A percentile compares a stretch with the other conserved stretches of the same genome.
These are phyloP conservation scores for Trichoderma citrinoviride DNA, from an alignment of 2,329 filamentous ascomycete species.

Conservation along the genomic window DNA sequence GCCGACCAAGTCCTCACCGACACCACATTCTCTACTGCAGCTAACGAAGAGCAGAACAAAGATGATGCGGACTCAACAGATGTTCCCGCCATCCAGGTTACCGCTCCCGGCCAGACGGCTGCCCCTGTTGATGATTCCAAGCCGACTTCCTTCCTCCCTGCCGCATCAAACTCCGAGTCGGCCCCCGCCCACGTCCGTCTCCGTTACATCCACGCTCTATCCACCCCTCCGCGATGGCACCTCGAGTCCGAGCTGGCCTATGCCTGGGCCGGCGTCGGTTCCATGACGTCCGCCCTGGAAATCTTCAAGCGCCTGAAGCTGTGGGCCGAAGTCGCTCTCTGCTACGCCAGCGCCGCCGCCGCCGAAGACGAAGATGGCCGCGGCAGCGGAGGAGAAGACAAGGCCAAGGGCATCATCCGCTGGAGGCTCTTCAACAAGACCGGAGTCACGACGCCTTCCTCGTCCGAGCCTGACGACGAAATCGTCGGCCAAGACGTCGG, in stretches of 20 bases:
- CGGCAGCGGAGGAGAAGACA: conserved; percentile 66
- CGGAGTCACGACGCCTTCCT: conserved; percentile 28
- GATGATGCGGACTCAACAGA: conserved; percentile 31
- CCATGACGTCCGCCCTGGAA: conserved; percentile 83
- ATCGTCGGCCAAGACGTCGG: conserved; percentile 51
- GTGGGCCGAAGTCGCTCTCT: conserved; percentile 93
- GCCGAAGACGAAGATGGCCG: conserved; percentile 58
- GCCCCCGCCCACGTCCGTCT: conserved; percentile 75
- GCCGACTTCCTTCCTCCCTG: conserved; percentile 77
- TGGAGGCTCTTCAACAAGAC: conserved; percentile 74
- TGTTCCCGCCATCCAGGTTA: conserved; percentile 48
- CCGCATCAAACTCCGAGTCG: conserved; percentile 70
- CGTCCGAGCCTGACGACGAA: conserved; percentile 48
- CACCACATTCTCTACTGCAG: conserved; percentile 48
- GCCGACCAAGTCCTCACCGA: conserved; percentile 94
- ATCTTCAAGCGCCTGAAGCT: conserved; percentile 92
- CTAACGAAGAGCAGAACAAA: conserved; percentile 30
- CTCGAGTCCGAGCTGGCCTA: conserved; percentile 89
- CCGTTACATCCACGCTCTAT: conserved; percentile 78
- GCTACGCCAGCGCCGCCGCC: conserved; percentile 63
- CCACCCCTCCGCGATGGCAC: conserved; percentile 86
- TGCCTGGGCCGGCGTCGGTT: conserved; percentile 87
- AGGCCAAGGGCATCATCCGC: conserved; percentile 73
- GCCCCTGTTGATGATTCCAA: conserved; percentile 35
- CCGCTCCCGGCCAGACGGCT: conserved; percentile 35